Base-by-base conservation (phyloP, 202 grass and related monocot genomes). In the Dendrocalamus latiflorus region DNA sequence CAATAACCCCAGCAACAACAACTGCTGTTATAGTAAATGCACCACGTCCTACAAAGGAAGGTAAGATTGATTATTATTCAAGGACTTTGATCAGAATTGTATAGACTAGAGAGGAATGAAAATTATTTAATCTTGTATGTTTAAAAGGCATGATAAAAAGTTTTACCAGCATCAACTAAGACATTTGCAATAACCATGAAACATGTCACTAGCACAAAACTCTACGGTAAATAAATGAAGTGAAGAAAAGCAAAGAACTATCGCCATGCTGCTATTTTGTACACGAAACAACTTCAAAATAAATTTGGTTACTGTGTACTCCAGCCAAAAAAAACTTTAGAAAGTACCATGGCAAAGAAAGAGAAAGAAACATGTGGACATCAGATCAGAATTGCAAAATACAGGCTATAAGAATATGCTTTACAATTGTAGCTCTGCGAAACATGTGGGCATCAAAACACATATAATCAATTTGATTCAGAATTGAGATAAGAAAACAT, bases 1-100 rank as follows among this genome's bases (percentile, higher is more conserved):
- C 92, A 53, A 91, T 78, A 79, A 75, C 75, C 21, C 95, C 92
- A 36, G 87, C 88, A 73, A 90, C 76, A 44, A 93, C 71, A 34
- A 97, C 15, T 43, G 76, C 69, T 37, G 72, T 91, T 48, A 91
- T n/a, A 74, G 88, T 83, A 84, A 77, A 81, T 13, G 60, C 26
- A 62, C 74, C 79, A 22, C 51, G 8, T 20, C 88, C 80, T 89
- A 63, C 79, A 86, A 78, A 79, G 85, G 3, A 80, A 89, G 17
- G 39, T 14, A 68, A 70, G 26, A 83, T 5, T 56, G 30, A 37
- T 34, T 18, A 48, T 47, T 30, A 57, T 78, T 6, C 43, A 82
- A 38, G 44, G 9, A 75, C 18, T 60, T 45, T 15, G 30, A 61
- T 67, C 21, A 81, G 7, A 61, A 39, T 1, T 50, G 1, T n/a